Evolutionary conservation across 2,329 filamentous ascomycete genomes (phyloP), one percentile per base, ranked within the genome.

Genomic region (Alternaria tenuissima): DNA sequence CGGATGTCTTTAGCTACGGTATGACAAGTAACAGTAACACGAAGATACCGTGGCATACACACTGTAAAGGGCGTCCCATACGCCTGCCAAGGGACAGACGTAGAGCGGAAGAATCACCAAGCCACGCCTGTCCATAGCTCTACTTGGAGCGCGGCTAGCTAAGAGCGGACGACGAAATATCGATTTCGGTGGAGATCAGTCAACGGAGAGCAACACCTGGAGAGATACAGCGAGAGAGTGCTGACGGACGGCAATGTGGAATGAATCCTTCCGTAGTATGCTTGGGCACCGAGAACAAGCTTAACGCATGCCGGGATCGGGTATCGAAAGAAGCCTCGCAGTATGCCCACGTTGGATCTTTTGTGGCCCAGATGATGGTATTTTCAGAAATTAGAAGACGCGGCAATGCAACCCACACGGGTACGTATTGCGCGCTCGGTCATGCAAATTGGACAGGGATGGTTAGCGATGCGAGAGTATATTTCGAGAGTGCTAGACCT

Each of bases 91-190:
- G 57, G 82, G 82, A 70, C 84, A 84, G 42, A 84, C 75, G 69
- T 84, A 84, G 53, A 84, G 80, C 61, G 81, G 82, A 44, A 85
- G 76, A 59, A 84, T 75, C 14, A 84, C 78, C 48, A 78, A 80
- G 41, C 57, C 54, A 46, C 20, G 26, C 28, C 54, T 22, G 24
- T 59, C 55, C 64, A 71, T 70, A 44, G 55, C 59, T 39, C 57
- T 57, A 51, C 52, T 52, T 56, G 46, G 56, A 54, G 42, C 47
- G 54, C 57, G 54, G 60, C 56, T 52, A 55, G 36, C 44, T 42
- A 28, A n/a, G 41, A 42, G 44, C 63, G 44, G 56, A 56, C 55
- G 42, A 41, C 18, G 39, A 52, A 52, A 32, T 46, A 39, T 43
- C 38, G 24, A 34, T 24, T 22, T 39, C 43, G 51, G 41, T 12